phyloP scores from a whole-genome alignment of 2,329 filamentous ascomycete genomes.

The Aureobasidium sp. region DNA sequence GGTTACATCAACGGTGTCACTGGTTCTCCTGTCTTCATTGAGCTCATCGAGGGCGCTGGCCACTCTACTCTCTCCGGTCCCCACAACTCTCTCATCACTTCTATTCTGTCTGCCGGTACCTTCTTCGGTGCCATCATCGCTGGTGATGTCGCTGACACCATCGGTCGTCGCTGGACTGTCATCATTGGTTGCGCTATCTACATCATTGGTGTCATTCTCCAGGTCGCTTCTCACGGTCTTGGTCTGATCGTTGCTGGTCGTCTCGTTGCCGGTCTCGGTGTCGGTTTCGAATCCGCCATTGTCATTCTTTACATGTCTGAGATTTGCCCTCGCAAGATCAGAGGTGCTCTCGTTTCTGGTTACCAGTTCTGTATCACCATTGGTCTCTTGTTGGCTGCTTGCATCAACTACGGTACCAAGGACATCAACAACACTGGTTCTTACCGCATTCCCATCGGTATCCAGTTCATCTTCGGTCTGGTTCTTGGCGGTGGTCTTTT shows the following conservation, averaged over 20 bases:
- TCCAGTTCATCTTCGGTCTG: conserved; percentile 74
- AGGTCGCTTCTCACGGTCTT: conserved; percentile 49
- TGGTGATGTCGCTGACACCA: conserved; percentile 66
- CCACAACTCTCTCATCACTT: conserved; percentile 55
- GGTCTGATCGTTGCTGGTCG: conserved; percentile 62
- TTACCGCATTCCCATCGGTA: conserved; percentile 71
- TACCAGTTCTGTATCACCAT: conserved; percentile 81
- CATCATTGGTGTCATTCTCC: conserved; percentile 52
- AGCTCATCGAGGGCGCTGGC: conserved; percentile 39
- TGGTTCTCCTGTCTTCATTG: conserved; percentile 41
- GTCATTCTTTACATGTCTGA: conserved; percentile 85
- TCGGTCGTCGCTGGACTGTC: conserved; percentile 64
- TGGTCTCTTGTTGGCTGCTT: conserved; percentile 60
- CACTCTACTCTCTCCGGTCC: conserved; percentile 23
- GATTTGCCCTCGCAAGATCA: conserved; percentile 63
- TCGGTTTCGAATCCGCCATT: conserved; percentile 71
- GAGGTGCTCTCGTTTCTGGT: conserved; percentile 68
- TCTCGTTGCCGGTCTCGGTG: conserved; percentile 66
- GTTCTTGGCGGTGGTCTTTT: conserved; percentile 65
- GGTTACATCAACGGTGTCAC: conserved; percentile 53
- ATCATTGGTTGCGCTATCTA: conserved; percentile 65
- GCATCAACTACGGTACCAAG: conserved; percentile 64
- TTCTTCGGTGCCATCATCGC: conserved; percentile 72
- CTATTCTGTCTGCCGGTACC: conserved; percentile 64
- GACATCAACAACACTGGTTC: conserved; percentile 52